phyloP scores from a whole-genome alignment of 331 rosid genomes.

The Prunus yedoensis region DNA sequence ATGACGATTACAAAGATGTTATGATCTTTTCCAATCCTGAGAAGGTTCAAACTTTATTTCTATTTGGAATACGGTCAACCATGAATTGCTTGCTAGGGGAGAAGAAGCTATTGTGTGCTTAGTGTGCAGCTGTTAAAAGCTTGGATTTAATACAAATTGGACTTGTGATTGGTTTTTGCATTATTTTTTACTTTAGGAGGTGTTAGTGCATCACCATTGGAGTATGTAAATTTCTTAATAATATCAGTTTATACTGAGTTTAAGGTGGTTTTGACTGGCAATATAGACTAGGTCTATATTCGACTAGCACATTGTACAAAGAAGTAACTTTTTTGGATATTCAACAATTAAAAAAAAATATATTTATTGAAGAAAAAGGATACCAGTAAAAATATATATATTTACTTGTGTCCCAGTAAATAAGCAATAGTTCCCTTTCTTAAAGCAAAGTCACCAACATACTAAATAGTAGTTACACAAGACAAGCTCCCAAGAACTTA shows the following conservation, averaged over 20 bases:
- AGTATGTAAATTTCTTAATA: neutral
- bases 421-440: neutral
- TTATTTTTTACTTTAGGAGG: neutral
- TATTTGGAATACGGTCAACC: neutral
- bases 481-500: neutral
- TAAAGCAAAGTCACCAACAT: neutral
- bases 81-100: neutral
- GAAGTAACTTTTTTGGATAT: neutral
- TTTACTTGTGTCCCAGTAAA: neutral
- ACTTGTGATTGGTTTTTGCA: neutral
- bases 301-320: constrained; percentile 8
- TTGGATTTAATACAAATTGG: neutral
- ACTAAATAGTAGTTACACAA: neutral
- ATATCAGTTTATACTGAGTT: neutral
- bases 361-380: neutral
- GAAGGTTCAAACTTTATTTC: neutral
- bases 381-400: too few relatives aligned
- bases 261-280: neutral
- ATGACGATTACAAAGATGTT: neutral
- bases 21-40: neutral
- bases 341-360: neutral
- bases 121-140: constrained; percentile 8
- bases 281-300: neutral
- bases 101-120: neutral
- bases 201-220: neutral